Evolutionary conservation across 768 basidiomycete genomes (phyloP).

Genomic region (Coprinopsis sp.): DNA sequence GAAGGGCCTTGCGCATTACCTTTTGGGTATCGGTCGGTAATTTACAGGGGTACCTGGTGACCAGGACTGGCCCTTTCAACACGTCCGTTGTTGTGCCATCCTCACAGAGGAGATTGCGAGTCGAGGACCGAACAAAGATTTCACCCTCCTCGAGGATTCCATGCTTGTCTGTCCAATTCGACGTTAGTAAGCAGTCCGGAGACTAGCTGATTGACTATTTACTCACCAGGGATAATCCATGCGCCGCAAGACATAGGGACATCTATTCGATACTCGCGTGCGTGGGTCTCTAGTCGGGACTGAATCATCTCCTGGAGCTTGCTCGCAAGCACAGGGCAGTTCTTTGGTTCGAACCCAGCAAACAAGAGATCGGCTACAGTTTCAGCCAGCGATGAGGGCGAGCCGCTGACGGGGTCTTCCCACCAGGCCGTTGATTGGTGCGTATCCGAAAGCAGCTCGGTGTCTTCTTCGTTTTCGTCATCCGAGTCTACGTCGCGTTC

Average conservation of each 20-base stretch:
- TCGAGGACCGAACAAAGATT: slow-evolving; percentile 52
- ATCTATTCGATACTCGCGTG: slow-evolving; percentile 41
- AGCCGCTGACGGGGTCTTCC: slow-evolving; percentile 59
- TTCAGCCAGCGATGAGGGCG: slow-evolving; percentile 60
- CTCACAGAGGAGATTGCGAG: slow-evolving; percentile 31
- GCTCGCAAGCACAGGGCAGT: slow-evolving; percentile 44
- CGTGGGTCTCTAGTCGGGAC: slow-evolving; percentile 36
- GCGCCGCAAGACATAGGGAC: slow-evolving; percentile 58
- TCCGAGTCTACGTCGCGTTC: slow-evolving; percentile 37
- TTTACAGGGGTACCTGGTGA: slow-evolving; percentile 68
- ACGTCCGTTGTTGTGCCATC: slow-evolving; percentile 47
- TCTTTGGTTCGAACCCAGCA: slow-evolving; percentile 51
- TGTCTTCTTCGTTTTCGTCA: slow-evolving; percentile 29
- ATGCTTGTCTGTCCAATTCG: neutral
- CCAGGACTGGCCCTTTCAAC: slow-evolving; percentile 52
- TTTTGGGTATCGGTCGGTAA: slow-evolving; percentile 64
- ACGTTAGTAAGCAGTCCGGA: slow-evolving; percentile 38
- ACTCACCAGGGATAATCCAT: slow-evolving; percentile 55
- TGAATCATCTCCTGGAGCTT: slow-evolving; percentile 50
- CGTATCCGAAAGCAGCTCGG: slow-evolving; percentile 29
- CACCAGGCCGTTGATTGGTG: slow-evolving; percentile 63
- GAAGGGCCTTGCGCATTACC: slow-evolving; percentile 26
- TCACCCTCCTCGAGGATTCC: slow-evolving; percentile 50
- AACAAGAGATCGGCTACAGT: slow-evolving; percentile 55
- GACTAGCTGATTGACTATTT: neutral